Conservation (phyloP, 2,329 filamentous ascomycete genomes). For the Aspergillus fructus region DNA sequence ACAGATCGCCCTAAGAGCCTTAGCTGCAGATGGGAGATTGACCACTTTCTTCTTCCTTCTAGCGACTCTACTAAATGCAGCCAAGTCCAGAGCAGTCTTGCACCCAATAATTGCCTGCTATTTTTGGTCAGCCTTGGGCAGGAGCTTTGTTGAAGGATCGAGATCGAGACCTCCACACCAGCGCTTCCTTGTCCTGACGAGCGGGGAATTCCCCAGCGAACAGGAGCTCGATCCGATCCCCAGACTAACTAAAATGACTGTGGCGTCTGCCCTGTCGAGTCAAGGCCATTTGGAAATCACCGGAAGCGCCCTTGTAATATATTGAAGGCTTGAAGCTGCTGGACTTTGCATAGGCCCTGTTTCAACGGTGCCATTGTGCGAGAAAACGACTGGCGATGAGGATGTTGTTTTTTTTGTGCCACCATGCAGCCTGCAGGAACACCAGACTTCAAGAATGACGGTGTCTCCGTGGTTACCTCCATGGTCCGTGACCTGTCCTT, state of each 20-base stretch:
- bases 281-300: neutral
- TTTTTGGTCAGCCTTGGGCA: slow-evolving; percentile 6
- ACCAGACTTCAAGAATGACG: neutral
- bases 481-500: neutral
- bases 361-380: neutral
- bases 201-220: neutral
- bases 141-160: neutral
- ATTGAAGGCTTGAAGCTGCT: neutral
- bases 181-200: neutral
- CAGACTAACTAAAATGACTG: neutral
- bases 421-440: neutral
- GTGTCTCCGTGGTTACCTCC: neutral
- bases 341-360: neutral
- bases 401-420: neutral
- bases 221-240: neutral
- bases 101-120: slow-evolving; percentile 2
- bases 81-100: neutral
- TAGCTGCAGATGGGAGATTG: neutral
- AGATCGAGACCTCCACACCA: slow-evolving; percentile 4
- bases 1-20: slow-evolving; percentile 10
- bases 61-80: neutral
- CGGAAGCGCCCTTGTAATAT: slow-evolving; percentile 13
- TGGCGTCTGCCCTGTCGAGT: neutral
- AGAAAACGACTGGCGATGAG: slow-evolving; percentile 6
- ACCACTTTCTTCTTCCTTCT: too few species aligned